Conservation (phyloP, 352 stramenopile genomes). For the Phytophthora vignae region DNA sequence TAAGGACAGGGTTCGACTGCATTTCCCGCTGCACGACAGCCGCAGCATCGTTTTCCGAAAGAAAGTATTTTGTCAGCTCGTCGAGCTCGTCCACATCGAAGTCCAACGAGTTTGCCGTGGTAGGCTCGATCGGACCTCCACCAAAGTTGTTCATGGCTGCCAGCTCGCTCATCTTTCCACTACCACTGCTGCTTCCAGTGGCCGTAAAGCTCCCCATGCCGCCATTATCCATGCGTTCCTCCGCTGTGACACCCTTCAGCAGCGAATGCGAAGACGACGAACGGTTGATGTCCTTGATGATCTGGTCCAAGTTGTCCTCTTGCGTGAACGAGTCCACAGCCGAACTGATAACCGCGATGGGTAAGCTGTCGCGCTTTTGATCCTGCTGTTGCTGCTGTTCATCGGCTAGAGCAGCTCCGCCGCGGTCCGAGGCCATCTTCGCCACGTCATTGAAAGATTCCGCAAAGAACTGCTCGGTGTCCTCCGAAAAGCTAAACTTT, state of each 20-base stretch:
- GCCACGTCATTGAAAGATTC: slow-evolving; percentile 59
- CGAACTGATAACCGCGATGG: slow-evolving; percentile 68
- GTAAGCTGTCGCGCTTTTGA: slow-evolving; percentile 73
- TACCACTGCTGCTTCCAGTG: slow-evolving; percentile 42
- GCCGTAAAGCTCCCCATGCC: slow-evolving; percentile 38
- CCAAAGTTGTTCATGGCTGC: slow-evolving; percentile 12
- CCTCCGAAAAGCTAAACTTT: slow-evolving; percentile 78
- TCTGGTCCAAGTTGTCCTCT: slow-evolving; percentile 77
- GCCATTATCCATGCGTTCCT: slow-evolving; percentile 19
- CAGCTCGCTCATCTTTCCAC: slow-evolving; percentile 33
- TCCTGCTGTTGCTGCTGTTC: slow-evolving; percentile 39
- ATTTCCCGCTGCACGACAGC: slow-evolving; percentile 46
- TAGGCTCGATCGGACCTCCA: slow-evolving; percentile 39
- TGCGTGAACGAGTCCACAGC: slow-evolving; percentile 80
- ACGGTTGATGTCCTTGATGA: slow-evolving; percentile 80
- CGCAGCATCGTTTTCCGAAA: slow-evolving; percentile 59
- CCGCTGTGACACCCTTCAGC: slow-evolving; percentile 34
- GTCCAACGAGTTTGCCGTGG: slow-evolving; percentile 57
- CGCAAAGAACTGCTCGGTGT: slow-evolving; percentile 72
- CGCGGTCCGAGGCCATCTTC: slow-evolving; percentile 50
- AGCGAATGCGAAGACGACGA: slow-evolving; percentile 54
- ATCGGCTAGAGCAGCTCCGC: slow-evolving; percentile 12
- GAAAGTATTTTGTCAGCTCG: slow-evolving; percentile 77
- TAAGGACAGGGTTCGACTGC: slow-evolving; percentile 20
- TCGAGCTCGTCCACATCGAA: slow-evolving; percentile 80